These are phyloP conservation scores for Gentiana dahurica DNA, from an alignment of 257 asterid genomes.

Conservation along the genomic window DNA sequence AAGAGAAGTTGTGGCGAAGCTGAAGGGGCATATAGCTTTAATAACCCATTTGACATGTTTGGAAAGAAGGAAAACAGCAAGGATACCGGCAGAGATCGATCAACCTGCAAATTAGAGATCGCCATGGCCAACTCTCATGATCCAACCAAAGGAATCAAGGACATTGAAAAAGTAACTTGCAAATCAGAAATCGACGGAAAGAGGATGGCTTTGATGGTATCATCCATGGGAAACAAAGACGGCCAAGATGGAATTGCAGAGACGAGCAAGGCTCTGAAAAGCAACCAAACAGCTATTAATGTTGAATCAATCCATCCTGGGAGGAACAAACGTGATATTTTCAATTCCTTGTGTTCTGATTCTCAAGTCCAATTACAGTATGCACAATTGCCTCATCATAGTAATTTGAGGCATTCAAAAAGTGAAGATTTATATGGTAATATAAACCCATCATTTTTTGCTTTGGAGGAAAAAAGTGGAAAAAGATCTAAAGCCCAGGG, in stretches of 20 bases:
- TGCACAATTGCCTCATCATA: neutral
- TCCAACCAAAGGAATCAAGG: constrained; percentile 16
- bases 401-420: constrained; percentile 15
- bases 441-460: constrained; percentile 14
- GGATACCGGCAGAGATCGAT: constrained; percentile 10
- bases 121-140: constrained; percentile 6
- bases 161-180: constrained; percentile 9
- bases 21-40: constrained; percentile 8
- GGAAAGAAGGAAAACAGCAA: constrained; percentile 15
- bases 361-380: constrained; percentile 9
- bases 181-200: constrained; percentile 12
- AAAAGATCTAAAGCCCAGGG: constrained; percentile 4
- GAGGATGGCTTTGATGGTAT: constrained; percentile 13
- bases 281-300: constrained; percentile 9
- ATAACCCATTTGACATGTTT: constrained; percentile 9
- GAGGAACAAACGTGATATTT: constrained; percentile 6
- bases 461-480: constrained; percentile 13
- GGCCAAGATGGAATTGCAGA: constrained; percentile 1
- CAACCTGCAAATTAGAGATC: constrained; percentile 14
- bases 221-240: constrained; percentile 15
- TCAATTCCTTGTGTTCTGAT: constrained; percentile 4
- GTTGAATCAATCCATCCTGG: constrained; percentile 10
- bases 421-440: constrained; percentile 15
- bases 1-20: constrained; percentile 18
- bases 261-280: constrained; percentile 11